phyloP scores from a whole-genome alignment of 441 rosid genomes.

The Codiaeum variegatum region DNA sequence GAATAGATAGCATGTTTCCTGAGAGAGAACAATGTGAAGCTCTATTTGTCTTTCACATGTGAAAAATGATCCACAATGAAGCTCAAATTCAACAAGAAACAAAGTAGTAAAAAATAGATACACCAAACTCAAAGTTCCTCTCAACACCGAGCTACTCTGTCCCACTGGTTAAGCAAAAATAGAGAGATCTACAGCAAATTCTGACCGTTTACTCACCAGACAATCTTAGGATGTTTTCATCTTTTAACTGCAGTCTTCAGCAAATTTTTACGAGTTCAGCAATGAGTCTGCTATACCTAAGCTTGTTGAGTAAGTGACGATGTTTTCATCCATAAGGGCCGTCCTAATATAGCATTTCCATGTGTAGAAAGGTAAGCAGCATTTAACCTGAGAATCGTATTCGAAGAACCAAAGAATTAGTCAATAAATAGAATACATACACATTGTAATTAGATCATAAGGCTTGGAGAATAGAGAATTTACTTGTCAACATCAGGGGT shows the following conservation, averaged over 20 bases:
- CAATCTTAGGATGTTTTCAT: not conserved
- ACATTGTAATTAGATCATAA: not conserved
- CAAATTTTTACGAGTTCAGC: not conserved
- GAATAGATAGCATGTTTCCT: not conserved
- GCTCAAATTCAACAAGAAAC: not conserved
- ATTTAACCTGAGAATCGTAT: constrained; percentile 60
- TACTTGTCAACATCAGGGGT: constrained; percentile 87
- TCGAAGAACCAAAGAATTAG: constrained; percentile 18
- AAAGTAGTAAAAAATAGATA: not conserved
- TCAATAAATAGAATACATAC: constrained; percentile 3
- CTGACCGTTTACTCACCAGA: not conserved
- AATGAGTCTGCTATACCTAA: constrained; percentile 17
- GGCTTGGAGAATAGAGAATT: constrained; percentile 18
- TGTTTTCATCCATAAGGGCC: constrained; percentile 64
- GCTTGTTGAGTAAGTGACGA: constrained; percentile 47
- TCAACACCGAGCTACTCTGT: not conserved
- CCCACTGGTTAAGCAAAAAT: not conserved
- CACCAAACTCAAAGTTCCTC: not conserved
- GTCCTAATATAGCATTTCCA: constrained; percentile 67
- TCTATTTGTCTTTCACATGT: not conserved
- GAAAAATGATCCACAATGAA: not conserved
- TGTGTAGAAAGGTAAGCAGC: constrained; percentile 73
- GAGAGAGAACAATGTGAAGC: not conserved
- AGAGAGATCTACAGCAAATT: not conserved
- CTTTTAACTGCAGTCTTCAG: not conserved